Base-by-base conservation (phyloP, 208 protist species). In the Trypanosoma platydactyli region DNA sequence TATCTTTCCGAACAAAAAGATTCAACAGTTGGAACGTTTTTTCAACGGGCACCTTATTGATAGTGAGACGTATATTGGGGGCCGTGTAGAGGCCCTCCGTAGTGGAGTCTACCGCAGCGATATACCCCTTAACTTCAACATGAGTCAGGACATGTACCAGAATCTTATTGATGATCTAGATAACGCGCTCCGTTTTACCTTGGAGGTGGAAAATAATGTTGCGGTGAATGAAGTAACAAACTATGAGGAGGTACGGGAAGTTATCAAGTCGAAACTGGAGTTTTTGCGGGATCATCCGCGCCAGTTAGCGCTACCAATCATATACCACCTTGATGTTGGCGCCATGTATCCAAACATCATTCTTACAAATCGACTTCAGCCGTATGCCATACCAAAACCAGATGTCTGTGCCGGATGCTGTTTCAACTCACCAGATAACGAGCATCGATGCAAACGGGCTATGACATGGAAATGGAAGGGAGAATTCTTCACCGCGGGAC, bases 291-390 rank as follows among this genome's bases (percentile, higher is more conserved):
- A 98, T 52, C 53, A 78, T 15, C 97, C 97, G 6, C 85, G 89
- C 9, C 89, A 79, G 57, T 48, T 82, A 49, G 83, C 83, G 55
- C 71, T 71, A 29, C 99, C 99, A 1, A 65, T 99, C 20, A 99
- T 99, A 51, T 99, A 99, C 74, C 99, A 99, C 83, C 78, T 99
- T 1, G 99, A 99, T 68, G 99, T 99, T 5, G 92, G 90, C 25
- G 99, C 99, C 29, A 99, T 99, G 99, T 99, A 99, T 88, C 99
- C 99, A 0, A 99, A 99, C 79, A 99, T 99, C 80, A 99, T 99
- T 73, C 81, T 99, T 13, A 99, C 99, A 0, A 99, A 99, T 73
- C 86, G 99, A 42, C 92, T 99, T 9, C 98, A 99, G 80, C 98
- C 98, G 25, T 92, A 96, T 64, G 93, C 98, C 13, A 95, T 99